Conservation (phyloP, 768 basidiomycete species). For the Boletellus ananas region DNA sequence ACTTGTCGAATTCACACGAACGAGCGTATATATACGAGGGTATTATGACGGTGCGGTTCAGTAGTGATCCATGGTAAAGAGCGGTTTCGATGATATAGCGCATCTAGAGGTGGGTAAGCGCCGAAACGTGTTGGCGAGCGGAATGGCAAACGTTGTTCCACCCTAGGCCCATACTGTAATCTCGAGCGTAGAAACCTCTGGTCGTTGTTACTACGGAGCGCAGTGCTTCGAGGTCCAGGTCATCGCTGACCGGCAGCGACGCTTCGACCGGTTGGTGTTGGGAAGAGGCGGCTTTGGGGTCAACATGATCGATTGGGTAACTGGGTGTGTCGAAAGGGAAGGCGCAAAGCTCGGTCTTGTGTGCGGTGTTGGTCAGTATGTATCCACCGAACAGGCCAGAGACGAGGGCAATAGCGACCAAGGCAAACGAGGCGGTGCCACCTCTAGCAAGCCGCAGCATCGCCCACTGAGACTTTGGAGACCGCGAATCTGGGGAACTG, state of each 20-base stretch:
- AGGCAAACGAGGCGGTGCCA: constrained; percentile 8
- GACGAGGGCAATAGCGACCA: constrained; percentile 22
- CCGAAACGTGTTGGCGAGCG: not conserved
- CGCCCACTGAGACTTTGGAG: constrained; percentile 5
- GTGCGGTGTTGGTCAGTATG: constrained; percentile 15
- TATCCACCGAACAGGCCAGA: constrained; percentile 27
- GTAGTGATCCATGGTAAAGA: constrained; percentile 39
- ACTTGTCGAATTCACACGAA: constrained; percentile 36
- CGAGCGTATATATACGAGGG: constrained; percentile 47
- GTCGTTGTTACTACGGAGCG: constrained; percentile 34
- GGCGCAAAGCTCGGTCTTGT: constrained; percentile 16
- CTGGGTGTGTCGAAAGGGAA: constrained; percentile 13
- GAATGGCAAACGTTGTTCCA: constrained; percentile 43
- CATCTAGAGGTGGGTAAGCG: constrained; percentile 29
- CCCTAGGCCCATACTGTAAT: constrained; percentile 42
- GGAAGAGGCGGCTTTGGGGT: not conserved
- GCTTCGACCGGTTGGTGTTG: not conserved
- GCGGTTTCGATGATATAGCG: constrained; percentile 48
- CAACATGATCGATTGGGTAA: not conserved
- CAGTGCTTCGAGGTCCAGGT: constrained; percentile 31
- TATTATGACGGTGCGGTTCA: constrained; percentile 42
- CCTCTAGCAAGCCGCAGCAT: constrained; percentile 16
- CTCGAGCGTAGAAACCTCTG: constrained; percentile 42
- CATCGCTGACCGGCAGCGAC: constrained; percentile 16
- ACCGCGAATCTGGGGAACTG: constrained; percentile 7